These are phyloP conservation scores for Eutrema japonicum DNA, from an alignment of 345 rosid genomes.

Conservation along the genomic window DNA sequence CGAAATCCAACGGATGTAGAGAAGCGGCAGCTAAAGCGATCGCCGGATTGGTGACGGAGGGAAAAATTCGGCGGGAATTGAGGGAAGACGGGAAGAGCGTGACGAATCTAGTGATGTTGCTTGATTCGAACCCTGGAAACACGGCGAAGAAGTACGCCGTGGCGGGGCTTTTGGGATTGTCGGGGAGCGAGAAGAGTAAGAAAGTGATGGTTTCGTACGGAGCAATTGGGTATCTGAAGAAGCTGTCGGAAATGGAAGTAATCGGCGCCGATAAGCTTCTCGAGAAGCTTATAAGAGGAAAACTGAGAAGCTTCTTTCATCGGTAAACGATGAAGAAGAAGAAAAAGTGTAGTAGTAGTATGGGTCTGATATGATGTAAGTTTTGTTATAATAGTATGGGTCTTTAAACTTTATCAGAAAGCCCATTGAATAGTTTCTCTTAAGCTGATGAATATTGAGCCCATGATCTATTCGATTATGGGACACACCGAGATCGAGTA, in stretches of 20 bases:
- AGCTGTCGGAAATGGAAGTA: conserved; percentile 86
- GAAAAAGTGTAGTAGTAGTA: neutral
- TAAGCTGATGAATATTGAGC: too few species aligned
- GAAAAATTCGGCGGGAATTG: conserved; percentile 62
- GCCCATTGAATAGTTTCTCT: conserved; percentile 18
- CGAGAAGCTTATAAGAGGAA: conserved; percentile 76
- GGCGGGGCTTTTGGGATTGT: conserved; percentile 61
- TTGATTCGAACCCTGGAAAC: conserved; percentile 82
- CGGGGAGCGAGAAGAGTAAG: conserved; percentile 83
- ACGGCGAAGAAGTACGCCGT: conserved; percentile 90
- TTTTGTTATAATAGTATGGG: neutral
- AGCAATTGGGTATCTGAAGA: conserved; percentile 91
- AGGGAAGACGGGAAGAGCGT: too few species aligned
- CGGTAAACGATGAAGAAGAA: conserved; percentile 30
- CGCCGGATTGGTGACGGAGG: too few species aligned
- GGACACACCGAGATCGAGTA: neutral
- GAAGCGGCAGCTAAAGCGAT: too few species aligned
- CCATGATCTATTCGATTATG: neutral
- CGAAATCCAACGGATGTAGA: too few species aligned
- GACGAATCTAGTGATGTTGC: conserved; percentile 78
- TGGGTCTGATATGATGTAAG: neutral
- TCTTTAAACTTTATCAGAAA: neutral
- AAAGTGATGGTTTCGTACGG: conserved; percentile 90
- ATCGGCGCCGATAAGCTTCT: conserved; percentile 84
- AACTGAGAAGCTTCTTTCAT: conserved; percentile 62